Evolutionary conservation across 352 stramenopile genomes (phyloP).

Genomic region (Peronospora destructor): DNA sequence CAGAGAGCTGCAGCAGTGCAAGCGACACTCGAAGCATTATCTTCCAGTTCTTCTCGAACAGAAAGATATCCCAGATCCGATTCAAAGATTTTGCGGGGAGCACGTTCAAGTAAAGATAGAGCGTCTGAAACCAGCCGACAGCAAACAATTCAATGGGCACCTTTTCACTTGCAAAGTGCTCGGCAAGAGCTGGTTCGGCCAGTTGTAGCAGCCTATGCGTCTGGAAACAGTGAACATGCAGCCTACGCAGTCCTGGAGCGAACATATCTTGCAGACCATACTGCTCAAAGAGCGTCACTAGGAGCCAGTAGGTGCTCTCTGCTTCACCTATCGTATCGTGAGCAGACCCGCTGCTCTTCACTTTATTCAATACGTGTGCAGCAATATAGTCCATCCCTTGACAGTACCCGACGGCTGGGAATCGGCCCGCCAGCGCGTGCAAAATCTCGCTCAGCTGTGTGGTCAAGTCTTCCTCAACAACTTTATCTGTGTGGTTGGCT

Average conservation of each 20-base stretch:
- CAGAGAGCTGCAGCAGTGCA: constrained; percentile 58
- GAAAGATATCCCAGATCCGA: constrained; percentile 82
- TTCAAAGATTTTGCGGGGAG: constrained; percentile 61
- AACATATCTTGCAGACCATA: constrained; percentile 81
- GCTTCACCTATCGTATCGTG: constrained; percentile 45
- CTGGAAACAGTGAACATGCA: constrained; percentile 82
- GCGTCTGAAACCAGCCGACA: constrained; percentile 84
- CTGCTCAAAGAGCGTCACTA: constrained; percentile 74
- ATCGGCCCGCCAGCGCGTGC: constrained; percentile 69
- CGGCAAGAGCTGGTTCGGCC: constrained; percentile 41
- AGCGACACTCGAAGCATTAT: constrained; percentile 72
- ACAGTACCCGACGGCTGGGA: constrained; percentile 81
- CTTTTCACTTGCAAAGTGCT: constrained; percentile 72
- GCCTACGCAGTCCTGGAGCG: constrained; percentile 51
- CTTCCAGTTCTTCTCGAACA: constrained; percentile 84
- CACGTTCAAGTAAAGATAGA: constrained; percentile 84
- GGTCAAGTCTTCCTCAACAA: constrained; percentile 65
- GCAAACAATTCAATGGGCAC: constrained; percentile 84
- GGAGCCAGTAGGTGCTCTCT: constrained; percentile 73
- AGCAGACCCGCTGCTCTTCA: constrained; percentile 52
- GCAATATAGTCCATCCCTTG: constrained; percentile 87
- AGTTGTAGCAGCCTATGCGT: constrained; percentile 62
- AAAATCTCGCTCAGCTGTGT: constrained; percentile 73
- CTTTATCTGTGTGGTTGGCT: constrained; percentile 43
- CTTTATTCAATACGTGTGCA: constrained; percentile 70